phyloP scores from a whole-genome alignment of 2,329 filamentous ascomycete genomes.

The Pseudogymnoascus sp. region DNA sequence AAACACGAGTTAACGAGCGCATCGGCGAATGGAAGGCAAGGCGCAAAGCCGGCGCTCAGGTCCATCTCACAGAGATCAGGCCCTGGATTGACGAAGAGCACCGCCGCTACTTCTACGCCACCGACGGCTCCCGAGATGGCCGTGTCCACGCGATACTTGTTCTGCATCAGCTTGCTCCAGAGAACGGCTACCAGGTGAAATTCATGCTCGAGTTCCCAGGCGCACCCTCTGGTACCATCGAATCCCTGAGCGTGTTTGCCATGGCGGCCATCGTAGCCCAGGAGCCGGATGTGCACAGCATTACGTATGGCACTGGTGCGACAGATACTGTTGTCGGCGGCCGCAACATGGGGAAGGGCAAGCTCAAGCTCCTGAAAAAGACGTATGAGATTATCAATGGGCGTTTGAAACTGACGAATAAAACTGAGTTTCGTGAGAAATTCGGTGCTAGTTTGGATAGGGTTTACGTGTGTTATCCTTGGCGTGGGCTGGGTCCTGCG shows the following conservation, averaged over 20 bases:
- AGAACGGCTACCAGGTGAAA: slow-evolving; percentile 88
- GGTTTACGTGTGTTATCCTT: slow-evolving; percentile 85
- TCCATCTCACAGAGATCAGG: slow-evolving; percentile 82
- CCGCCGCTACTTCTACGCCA: slow-evolving; percentile 76
- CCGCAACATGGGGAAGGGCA: slow-evolving; percentile 72
- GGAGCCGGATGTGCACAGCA: slow-evolving; percentile 52
- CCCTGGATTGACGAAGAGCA: slow-evolving; percentile 83
- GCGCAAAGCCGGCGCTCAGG: slow-evolving; percentile 71
- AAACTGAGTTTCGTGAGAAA: slow-evolving; percentile 87
- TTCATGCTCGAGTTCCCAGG: slow-evolving; percentile 91
- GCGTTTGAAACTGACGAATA: slow-evolving; percentile 74
- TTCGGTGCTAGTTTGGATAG: slow-evolving; percentile 78
- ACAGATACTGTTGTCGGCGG: slow-evolving; percentile 68
- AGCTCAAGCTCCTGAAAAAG: slow-evolving; percentile 73
- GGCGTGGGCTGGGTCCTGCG: slow-evolving; percentile 73
- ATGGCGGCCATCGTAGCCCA: slow-evolving; percentile 49
- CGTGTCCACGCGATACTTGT: slow-evolving; percentile 73
- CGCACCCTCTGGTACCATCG: slow-evolving; percentile 80
- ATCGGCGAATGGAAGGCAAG: slow-evolving; percentile 73
- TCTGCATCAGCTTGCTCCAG: slow-evolving; percentile 71
- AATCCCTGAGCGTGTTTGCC: slow-evolving; percentile 69
- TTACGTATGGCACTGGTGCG: slow-evolving; percentile 86
- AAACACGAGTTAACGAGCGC: slow-evolving; percentile 61
- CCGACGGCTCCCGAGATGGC: slow-evolving; percentile 58
- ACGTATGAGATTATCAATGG: slow-evolving; percentile 78